Evolutionary conservation across 768 basidiomycete genomes (phyloP), one percentile per base, ranked within the genome.

Genomic region (Amanita inopinata): DNA sequence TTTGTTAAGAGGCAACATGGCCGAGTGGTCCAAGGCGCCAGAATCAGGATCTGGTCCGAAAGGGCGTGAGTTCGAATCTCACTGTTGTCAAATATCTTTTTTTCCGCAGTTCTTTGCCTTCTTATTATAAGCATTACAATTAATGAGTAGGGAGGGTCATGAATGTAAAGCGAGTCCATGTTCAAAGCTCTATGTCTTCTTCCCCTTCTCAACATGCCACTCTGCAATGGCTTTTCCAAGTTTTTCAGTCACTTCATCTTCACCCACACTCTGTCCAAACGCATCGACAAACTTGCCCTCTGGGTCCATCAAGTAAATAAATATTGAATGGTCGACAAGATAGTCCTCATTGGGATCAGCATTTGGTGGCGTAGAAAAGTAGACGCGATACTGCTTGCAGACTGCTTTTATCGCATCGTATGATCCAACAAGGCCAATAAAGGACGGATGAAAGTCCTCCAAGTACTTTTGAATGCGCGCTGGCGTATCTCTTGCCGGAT

Each of bases 271-370:
- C 67, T 96, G 91, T 3, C 96, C 96, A 59, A 97, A 97, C 1
- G 96, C 96, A 48, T 98, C 92, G 0, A 97, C 88, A 51, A 98
- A 99, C 55, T 83, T 72, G 1, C 94, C 96, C 3, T 79, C 61
- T 1, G 96, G 94, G 55, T 97, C 92, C 91, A 99, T 96, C 25
- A 99, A 74, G 63, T 99, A 99, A 51, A 99, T 87, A 63, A 91
- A 97, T 59, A 96, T 94, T 31, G 87, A 91, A 60, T 87, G 84
- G 63, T 98, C 96, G 24, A 99, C 96, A 33, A 99, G 78, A 59
- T 98, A 99, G 66, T 99, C 96, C 38, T 91, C 93, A 6, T 73
- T 77, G 11, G 83, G 76, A 53, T 89, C 82, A 2, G 91, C 85
- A 53, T 86, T 66, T 7, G 89, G 89, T 1, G 88, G 88, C 3